Base-by-base conservation (phyloP, 73 alveolate genomes). In the Paramecium sonneborni region DNA sequence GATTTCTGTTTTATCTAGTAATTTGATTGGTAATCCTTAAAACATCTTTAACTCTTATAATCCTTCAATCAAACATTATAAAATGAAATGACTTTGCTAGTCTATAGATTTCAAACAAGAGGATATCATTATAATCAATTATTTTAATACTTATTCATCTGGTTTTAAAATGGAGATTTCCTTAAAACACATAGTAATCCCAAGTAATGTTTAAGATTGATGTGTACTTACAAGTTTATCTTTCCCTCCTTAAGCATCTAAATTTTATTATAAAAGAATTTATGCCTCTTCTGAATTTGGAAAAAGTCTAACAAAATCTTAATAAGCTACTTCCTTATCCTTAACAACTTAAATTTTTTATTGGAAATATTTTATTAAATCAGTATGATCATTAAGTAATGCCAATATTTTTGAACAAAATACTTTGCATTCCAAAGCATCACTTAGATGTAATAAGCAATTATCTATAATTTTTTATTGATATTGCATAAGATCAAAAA, bases 361-460 rank as follows among this genome's bases (percentile, higher is more conserved):
- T 41, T 24, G 12, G 9, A 79, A 44, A 21, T 21, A 12, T 21
- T 39, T 11, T 43, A 30, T 79, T 24, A 79, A 79, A 43, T 43
- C 74, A 23, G 30, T 24, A 30, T 79, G 44, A 39, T 79, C 76
- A 9, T 23, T 23, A n/a, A 79, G 12, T 14, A 79, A 30, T 41
- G 90, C 69, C 24, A 79, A 6, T 1, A 79, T 46, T 41, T 43
- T 79, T 41, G 90, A 74, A 43, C 76, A 39, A 43, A 30, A 39
- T 28, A 41, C 90, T 24, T 79, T 79, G 10, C 76, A 24, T 41
- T 43, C 72, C 15, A 20, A 18, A 11, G 90, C 90, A 79, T 79
- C 90, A 79, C 90, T 79, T 79, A 79, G 10, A 44, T 79, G 90
- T 28, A 79, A 79, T 43, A 44, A 23, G 28, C 90, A 79, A 79